These are phyloP conservation scores for Aspergillus mulundensis DNA, from an alignment of 495 filamentous ascomycete genomes.

Conservation along the genomic window DNA sequence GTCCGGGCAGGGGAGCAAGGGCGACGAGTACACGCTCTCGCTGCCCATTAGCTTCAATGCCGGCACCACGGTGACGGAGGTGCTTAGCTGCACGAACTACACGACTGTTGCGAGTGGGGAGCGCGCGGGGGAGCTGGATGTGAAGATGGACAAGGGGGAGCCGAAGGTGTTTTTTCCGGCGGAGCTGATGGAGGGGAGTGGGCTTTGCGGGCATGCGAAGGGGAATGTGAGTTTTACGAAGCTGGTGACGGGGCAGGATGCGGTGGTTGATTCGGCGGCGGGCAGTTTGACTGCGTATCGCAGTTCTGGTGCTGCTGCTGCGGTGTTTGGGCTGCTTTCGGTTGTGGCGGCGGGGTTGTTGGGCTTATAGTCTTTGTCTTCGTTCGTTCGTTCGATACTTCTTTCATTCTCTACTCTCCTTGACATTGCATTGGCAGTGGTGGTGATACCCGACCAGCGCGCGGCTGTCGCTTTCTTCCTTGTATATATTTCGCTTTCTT, in stretches of 20 bases:
- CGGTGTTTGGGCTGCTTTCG: too few relatives aligned
- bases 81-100: conserved; percentile 38
- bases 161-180: conserved; percentile 39
- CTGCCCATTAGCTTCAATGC: conserved; percentile 32
- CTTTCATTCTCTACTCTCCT: too few relatives aligned
- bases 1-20: conserved; percentile 48
- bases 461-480: too few relatives aligned
- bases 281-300: too few relatives aligned
- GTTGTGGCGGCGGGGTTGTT: too few relatives aligned
- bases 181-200: conserved; percentile 18
- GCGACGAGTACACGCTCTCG: conserved; percentile 35
- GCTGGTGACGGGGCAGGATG: background rate
- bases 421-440: too few relatives aligned
- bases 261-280: too few relatives aligned
- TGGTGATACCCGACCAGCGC: too few relatives aligned
- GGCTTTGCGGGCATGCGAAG: conserved; percentile 19
- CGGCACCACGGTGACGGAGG: conserved; percentile 42
- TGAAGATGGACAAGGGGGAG: conserved; percentile 38
- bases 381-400: too few relatives aligned
- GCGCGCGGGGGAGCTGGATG: conserved; percentile 31
- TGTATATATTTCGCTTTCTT: too few relatives aligned
- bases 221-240: background rate
- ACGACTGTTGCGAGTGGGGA: conserved; percentile 22
- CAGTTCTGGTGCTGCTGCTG: too few relatives aligned
- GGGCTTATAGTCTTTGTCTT: too few relatives aligned